Base-by-base conservation (phyloP, 1,284 basidiomycete genomes). In the Ceratobasidium sp. region DNA sequence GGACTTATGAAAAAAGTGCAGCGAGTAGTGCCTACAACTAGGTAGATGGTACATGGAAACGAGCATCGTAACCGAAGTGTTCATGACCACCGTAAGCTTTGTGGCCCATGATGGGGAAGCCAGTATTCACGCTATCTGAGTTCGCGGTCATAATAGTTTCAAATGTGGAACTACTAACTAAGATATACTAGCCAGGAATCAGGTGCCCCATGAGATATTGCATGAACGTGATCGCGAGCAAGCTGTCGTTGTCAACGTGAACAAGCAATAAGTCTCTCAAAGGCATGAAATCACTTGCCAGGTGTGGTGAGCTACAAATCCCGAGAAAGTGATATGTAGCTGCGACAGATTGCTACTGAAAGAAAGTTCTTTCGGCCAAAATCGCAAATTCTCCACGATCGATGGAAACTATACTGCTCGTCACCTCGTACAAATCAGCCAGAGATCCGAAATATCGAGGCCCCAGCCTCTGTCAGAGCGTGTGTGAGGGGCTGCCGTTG, bases 351-450 rank as follows among this genome's bases (percentile, higher is more conserved):
- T 56, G 66, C 14, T 15, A 47, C 15, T 57, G 19, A 4, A 69
- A 53, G 19, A 22, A 22, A 17, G 66, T 51, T 19, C 54, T 36
- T 24, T 8, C 22, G 6, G 36, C 66, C 5, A 69, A 53, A 15
- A 44, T 41, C 2, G 53, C 1, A 15, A 69, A 47, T 44, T 53
- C 66, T 5, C 11, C 33, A 1, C 51, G 15, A 53, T 24, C 33
- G 8, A 69, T 31, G 14, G 57, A 41, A 17, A 50, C 19, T 1
- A 69, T 47, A 24, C 66, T 47, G 15, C 11, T 51, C 33, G 36
- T 69, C 15, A 69, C 22, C 11, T 51, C 33, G 11, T 53, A 44
- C 22, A 69, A 53, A 22, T 69, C 36, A 29, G 36, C 22, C 17
- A 41, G 36, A 8, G 41, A 4, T 0, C 36, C 24, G n/a, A 69